Conservation (phyloP, 2,329 filamentous ascomycete genomes). For the Thermothelomyces thermophilus region DNA sequence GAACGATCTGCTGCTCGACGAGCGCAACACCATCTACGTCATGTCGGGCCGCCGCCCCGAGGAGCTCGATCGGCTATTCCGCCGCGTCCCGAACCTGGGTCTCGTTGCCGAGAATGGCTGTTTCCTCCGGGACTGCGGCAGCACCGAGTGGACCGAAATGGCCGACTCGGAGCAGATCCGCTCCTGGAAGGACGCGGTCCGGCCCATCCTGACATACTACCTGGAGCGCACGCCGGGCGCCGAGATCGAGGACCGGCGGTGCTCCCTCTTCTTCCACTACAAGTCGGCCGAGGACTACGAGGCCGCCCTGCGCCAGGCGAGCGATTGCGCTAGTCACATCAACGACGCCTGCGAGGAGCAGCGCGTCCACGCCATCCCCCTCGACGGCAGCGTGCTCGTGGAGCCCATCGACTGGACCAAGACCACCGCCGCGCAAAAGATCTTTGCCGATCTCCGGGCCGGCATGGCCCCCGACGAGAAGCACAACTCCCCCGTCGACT, state of each 20-base stretch:
- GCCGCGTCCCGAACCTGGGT: slow-evolving; percentile 73
- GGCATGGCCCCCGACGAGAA: slow-evolving; percentile 31
- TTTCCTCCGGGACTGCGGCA: slow-evolving; percentile 69
- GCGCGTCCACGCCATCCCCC: slow-evolving; percentile 73
- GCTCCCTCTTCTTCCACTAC: slow-evolving; percentile 87
- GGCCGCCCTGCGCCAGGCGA: slow-evolving; percentile 69
- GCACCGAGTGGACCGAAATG: slow-evolving; percentile 69
- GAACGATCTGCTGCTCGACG: slow-evolving; percentile 72
- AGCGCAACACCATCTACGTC: slow-evolving; percentile 80
- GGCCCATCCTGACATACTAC: slow-evolving; percentile 80
- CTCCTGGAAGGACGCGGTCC: slow-evolving; percentile 78
- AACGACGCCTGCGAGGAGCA: slow-evolving; percentile 86
- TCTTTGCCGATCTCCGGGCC: slow-evolving; percentile 55
- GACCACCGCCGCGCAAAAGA: slow-evolving; percentile 68
- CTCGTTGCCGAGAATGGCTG: slow-evolving; percentile 93
- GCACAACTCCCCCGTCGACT: slow-evolving; percentile 57
- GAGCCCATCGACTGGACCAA: slow-evolving; percentile 86
- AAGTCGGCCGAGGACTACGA: slow-evolving; percentile 72
- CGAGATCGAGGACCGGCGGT: slow-evolving; percentile 84
- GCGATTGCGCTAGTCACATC: slow-evolving; percentile 88
- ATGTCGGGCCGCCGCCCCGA: slow-evolving; percentile 87
- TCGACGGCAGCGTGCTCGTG: slow-evolving; percentile 74
- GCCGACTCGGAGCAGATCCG: slow-evolving; percentile 63
- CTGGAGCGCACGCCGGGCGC: slow-evolving; percentile 82
- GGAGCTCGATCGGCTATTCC: slow-evolving; percentile 81